Conservation (phyloP, 78 protist species). For the Anaeramoeba ignava region DNA sequence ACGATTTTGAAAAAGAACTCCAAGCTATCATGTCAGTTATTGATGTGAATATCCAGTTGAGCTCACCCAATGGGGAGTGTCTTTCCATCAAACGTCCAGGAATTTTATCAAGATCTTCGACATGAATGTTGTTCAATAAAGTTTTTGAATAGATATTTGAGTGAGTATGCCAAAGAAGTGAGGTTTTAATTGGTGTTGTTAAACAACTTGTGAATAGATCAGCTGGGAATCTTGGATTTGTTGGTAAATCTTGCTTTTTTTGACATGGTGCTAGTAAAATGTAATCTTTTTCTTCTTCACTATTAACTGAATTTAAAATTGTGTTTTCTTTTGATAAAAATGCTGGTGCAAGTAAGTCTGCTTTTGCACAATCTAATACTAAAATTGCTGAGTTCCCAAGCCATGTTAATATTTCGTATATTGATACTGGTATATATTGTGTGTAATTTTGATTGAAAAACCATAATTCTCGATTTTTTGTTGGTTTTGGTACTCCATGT, state of each 20-base stretch:
- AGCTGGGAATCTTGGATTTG: too few relatives aligned
- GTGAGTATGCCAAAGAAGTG: background rate
- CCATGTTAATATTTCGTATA: too few relatives aligned
- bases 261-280: too few relatives aligned
- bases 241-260: background rate
- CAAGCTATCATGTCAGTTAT: conserved; percentile 98
- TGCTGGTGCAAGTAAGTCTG: background rate
- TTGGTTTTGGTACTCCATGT: too few relatives aligned
- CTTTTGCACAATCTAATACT: background rate
- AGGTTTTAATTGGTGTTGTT: background rate
- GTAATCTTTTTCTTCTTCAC: too few relatives aligned
- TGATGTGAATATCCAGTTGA: conserved; percentile 94
- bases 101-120: background rate
- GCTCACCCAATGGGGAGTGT: conserved; percentile 57
- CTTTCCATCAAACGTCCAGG: background rate
- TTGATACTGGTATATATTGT: too few relatives aligned
- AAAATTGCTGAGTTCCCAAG: too few relatives aligned
- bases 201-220: too few relatives aligned
- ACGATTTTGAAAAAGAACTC: too few relatives aligned
- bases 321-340: background rate
- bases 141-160: background rate
- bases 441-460: too few relatives aligned
- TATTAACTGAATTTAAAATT: background rate
- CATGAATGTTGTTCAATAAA: background rate
- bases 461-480: too few relatives aligned